phyloP scores from a whole-genome alignment of 2,329 filamentous ascomycete species.

The Colletotrichum sp. region DNA sequence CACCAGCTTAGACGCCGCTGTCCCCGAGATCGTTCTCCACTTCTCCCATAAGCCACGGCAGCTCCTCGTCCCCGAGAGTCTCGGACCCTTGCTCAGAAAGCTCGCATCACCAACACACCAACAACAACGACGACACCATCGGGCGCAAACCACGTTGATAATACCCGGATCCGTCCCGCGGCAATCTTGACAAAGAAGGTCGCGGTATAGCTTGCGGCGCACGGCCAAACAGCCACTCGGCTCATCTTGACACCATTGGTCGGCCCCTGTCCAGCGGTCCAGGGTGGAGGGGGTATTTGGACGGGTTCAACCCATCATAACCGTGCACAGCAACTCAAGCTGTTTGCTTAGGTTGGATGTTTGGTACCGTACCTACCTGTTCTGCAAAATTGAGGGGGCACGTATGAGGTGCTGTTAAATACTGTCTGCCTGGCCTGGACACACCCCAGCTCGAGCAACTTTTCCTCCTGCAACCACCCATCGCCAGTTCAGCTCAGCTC shows the following conservation, averaged over 20 bases:
- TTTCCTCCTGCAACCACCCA: neutral
- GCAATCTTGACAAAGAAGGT: neutral
- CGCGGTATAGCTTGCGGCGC: neutral
- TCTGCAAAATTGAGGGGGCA: neutral
- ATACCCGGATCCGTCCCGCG: neutral
- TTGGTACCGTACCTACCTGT: neutral
- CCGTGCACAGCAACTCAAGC: neutral
- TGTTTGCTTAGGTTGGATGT: neutral
- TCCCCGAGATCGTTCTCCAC: neutral
- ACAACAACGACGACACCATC: neutral
- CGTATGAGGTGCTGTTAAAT: neutral
- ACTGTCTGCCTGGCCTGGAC: neutral
- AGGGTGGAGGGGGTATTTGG: neutral
- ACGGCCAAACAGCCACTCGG: neutral
- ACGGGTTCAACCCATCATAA: constrained; percentile 5
- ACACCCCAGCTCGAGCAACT: neutral
- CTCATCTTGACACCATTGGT: neutral
- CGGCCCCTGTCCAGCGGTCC: neutral
- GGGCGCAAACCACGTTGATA: neutral
- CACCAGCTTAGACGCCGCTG: neutral
- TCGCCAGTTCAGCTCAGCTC: neutral
- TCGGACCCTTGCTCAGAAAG: neutral
- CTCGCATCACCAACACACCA: neutral
- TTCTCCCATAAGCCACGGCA: neutral
- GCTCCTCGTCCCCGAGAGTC: neutral